Evolutionary conservation across 2,329 filamentous ascomycete species (phyloP).

Genomic region (Dichotomopilus funicola): DNA sequence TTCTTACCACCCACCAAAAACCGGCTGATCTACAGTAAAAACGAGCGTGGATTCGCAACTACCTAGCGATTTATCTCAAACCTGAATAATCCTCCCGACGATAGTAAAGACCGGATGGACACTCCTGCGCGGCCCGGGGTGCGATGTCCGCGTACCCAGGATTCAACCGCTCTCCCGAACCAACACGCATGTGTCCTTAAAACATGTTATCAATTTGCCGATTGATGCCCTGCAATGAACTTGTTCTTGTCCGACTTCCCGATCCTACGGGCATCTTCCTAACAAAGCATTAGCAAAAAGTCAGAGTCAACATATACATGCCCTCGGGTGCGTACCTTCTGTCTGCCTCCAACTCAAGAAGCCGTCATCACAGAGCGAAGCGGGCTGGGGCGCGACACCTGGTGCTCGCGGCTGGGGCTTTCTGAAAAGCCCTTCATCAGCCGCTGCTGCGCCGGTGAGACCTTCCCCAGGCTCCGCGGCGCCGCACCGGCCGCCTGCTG

Average conservation of each 20-base stretch:
- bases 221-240: slow-evolving; percentile 23
- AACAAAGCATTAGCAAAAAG: slow-evolving; percentile 2
- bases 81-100: slow-evolving; percentile 11
- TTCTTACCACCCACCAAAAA: background rate
- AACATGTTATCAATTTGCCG: slow-evolving; percentile 14
- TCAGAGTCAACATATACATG: too few species aligned
- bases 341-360: slow-evolving; percentile 41
- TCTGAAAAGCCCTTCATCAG: slow-evolving; percentile 41
- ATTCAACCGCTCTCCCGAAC: slow-evolving; percentile 1
- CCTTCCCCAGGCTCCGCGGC: slow-evolving; percentile 30
- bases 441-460: slow-evolving; percentile 37
- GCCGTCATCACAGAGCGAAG: slow-evolving; percentile 62
- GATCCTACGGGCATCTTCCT: slow-evolving; percentile 22
- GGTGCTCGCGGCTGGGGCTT: slow-evolving; percentile 39
- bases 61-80: slow-evolving; percentile 15
- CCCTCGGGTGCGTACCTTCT: background rate
- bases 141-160: slow-evolving; percentile 13
- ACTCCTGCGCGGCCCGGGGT: slow-evolving; percentile 9
- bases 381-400: slow-evolving; percentile 58
- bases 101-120: slow-evolving; percentile 23
- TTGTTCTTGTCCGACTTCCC: slow-evolving; percentile 21
- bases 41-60: slow-evolving; percentile 17
- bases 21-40: background rate
- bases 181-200: slow-evolving; percentile 12
- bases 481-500: slow-evolving; percentile 36